These are phyloP conservation scores for Moesziomyces antarcticus DNA, from an alignment of 1,284 basidiomycete species.

Conservation along the genomic window DNA sequence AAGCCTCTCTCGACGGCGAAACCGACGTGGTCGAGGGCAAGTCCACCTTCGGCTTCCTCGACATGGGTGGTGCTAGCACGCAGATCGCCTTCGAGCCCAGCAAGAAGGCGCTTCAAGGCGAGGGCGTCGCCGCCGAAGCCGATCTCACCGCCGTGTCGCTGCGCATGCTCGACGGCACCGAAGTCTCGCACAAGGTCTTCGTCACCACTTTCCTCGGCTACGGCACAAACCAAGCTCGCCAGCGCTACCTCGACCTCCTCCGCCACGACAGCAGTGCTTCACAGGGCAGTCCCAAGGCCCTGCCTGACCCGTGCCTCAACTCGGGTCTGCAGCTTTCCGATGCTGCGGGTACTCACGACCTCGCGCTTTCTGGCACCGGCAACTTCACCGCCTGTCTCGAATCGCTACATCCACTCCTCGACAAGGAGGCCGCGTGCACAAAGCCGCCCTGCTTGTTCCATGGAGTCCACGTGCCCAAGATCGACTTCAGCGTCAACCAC, in stretches of 20 bases:
- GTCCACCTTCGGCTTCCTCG: constrained; percentile 95
- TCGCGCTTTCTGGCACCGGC: constrained; percentile 77
- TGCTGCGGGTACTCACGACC: constrained; percentile 64
- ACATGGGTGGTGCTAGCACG: constrained; percentile 98
- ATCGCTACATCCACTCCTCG: constrained; percentile 80
- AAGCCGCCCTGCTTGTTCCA: constrained; percentile 93
- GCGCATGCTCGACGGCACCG: constrained; percentile 83
- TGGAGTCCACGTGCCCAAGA: constrained; percentile 83
- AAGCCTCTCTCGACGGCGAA: constrained; percentile 37
- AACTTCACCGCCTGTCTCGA: constrained; percentile 86
- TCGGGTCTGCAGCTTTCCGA: constrained; percentile 73
- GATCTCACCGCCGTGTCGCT: constrained; percentile 74
- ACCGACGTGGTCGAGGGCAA: constrained; percentile 69
- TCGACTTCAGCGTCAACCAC: constrained; percentile 85
- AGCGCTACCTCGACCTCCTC: constrained; percentile 82
- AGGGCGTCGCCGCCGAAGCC: constrained; percentile 54
- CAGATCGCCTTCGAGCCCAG: constrained; percentile 92
- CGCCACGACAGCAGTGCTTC: constrained; percentile 69
- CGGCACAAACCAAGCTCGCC: constrained; percentile 93
- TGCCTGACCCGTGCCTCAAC: constrained; percentile 88
- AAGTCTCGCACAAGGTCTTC: constrained; percentile 91
- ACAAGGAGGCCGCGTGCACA: constrained; percentile 84
- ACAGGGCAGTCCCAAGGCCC: constrained; percentile 3
- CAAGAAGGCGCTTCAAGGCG: constrained; percentile 72
- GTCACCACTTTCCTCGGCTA: constrained; percentile 99